Conservation (phyloP, 2,329 filamentous ascomycete species). For the Fusarium scirpi region DNA sequence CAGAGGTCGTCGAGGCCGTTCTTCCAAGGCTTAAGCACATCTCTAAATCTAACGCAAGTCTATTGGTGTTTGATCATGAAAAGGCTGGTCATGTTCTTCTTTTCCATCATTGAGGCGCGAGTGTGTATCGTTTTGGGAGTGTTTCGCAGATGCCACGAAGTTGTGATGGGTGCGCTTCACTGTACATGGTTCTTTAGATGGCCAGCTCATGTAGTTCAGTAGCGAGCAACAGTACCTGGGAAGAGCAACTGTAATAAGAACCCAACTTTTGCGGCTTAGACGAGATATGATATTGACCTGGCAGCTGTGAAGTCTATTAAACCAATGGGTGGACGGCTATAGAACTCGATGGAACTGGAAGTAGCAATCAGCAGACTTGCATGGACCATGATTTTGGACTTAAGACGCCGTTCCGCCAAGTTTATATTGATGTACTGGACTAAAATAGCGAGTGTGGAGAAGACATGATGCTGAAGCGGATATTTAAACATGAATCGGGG, state of each 20-base stretch:
- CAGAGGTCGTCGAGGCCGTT: constrained; percentile 43
- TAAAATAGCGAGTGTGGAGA: constrained; percentile 20
- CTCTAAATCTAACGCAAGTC: neutral
- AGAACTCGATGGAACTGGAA: neutral
- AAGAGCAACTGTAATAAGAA: neutral
- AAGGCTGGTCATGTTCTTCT: constrained; percentile 1
- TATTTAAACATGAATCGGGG: constrained; percentile 9
- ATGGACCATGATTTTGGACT: neutral
- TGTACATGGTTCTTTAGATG: neutral
- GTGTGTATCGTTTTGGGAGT: constrained; percentile 22
- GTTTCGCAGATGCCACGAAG: constrained; percentile 7
- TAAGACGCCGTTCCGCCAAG: neutral
- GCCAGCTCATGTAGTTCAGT: neutral
- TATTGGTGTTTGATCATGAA: neutral
- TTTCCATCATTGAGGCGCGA: neutral
- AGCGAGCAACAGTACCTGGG: neutral
- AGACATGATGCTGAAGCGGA: constrained; percentile 20
- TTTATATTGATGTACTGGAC: neutral
- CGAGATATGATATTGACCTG: neutral
- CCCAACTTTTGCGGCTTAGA: constrained; percentile 3
- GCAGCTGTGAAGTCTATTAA: neutral
- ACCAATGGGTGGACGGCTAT: neutral
- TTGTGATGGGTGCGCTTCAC: neutral
- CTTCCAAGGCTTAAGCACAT: constrained; percentile 39
- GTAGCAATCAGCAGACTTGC: neutral